Base-by-base conservation (phyloP, 495 filamentous ascomycete genomes). In the Penicillium samsonianum region DNA sequence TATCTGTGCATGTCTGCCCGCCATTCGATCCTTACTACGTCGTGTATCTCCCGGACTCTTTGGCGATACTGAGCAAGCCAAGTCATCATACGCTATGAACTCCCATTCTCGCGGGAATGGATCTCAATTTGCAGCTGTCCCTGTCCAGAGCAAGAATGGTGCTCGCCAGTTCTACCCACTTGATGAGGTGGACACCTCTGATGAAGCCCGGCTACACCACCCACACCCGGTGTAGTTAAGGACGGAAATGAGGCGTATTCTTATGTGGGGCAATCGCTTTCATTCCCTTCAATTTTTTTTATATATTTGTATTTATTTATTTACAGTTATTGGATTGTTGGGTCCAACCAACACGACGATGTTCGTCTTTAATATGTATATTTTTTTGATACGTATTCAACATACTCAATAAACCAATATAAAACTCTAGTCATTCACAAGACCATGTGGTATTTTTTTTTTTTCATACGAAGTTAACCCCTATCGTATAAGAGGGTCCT, bases 1-100 rank as follows among this genome's bases (percentile, higher is more conserved):
- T 11, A 71, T 74, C 30, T 74, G 70, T 47, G 70, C 68, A 0
- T 73, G 72, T 53, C 46, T 74, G 9, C 72, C 72, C 0, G 67
- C 72, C 0, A 69, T 73, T 33, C 64, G 70, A 20, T 66, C 64
- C 6, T 49, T 74, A 5, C 53, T 74, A 8, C 59, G 65, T 19
- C 62, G 62, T 16, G 37, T 69, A 11, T 65, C 54, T 14, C 71
- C 67, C 23, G 56, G 51, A 28, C 30, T 65, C 7, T 72, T 69
- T 53, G 72, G 67, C 2, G 64, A 70, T 38, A 68, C 65, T 0
- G 45, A 60, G n/a, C 37, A 57, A 4, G 23, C 23, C 30, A 57
- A 62, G 7, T 68, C 68, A 23, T 55, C 65, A 37, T 56, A 67
- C 28, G 63, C 55, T 0, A 26, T 57, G 35, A 55, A 50, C 41